A percentile compares a stretch with the other conserved stretches of the same genome.
phyloP scores from a whole-genome alignment of 495 filamentous ascomycete genomes.

The Aspergillus asperescens region DNA sequence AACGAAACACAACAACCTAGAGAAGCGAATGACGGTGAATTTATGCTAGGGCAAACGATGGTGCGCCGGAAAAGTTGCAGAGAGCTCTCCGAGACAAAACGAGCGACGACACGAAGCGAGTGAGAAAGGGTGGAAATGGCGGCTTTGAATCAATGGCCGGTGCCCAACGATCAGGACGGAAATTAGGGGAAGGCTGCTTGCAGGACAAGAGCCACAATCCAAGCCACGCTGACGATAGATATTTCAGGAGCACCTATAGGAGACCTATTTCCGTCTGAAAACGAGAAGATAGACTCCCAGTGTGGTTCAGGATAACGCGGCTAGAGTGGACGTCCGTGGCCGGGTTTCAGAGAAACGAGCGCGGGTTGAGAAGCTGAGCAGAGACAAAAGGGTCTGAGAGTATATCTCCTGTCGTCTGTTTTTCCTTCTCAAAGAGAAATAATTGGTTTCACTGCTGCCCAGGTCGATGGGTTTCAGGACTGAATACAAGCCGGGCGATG shows the following conservation, averaged over 20 bases:
- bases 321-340: slow-evolving; percentile 11
- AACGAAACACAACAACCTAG: slow-evolving; percentile 41
- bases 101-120: slow-evolving; percentile 40
- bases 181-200: slow-evolving; percentile 35
- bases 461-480: slow-evolving; percentile 11
- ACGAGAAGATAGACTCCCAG: slow-evolving; percentile 2
- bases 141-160: slow-evolving; percentile 38
- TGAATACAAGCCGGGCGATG: slow-evolving; percentile 17
- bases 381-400: slow-evolving; percentile 27
- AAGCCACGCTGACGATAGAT: slow-evolving; percentile 24
- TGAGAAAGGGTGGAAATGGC: slow-evolving; percentile 22
- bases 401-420: slow-evolving; percentile 18
- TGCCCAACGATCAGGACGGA: slow-evolving; percentile 25
- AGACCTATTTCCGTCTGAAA: slow-evolving; percentile 21
- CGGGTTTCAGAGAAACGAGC: slow-evolving; percentile 15
- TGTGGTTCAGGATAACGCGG: slow-evolving; percentile 9
- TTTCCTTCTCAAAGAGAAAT: slow-evolving; percentile 11
- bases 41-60: slow-evolving; percentile 37
- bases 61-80: slow-evolving; percentile 33
- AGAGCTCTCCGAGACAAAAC: slow-evolving; percentile 42
- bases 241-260: slow-evolving; percentile 23
- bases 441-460: slow-evolving; percentile 10
- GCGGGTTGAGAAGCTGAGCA: slow-evolving; percentile 7
- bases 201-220: slow-evolving; percentile 28
- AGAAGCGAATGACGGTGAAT: slow-evolving; percentile 49